phyloP scores from a whole-genome alignment of 2,329 filamentous ascomycete genomes.

The Trichoderma breve region DNA sequence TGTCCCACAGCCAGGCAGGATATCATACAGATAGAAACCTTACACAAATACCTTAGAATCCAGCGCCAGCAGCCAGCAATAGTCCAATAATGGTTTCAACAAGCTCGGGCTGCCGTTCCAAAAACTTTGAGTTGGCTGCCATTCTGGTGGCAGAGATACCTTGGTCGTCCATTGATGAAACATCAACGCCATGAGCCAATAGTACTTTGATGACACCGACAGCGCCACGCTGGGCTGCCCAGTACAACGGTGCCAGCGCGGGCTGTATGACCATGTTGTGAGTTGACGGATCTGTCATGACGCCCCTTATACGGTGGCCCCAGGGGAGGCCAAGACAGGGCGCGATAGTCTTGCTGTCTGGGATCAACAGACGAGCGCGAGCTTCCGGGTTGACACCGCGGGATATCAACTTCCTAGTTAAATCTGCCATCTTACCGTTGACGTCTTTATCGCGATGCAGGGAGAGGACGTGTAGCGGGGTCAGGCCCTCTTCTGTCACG shows the following conservation, averaged over 20 bases:
- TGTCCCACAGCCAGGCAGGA: background rate
- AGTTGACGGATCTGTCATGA: background rate
- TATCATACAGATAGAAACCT: background rate
- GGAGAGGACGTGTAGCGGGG: conserved; percentile 27
- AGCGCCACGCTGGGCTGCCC: conserved; percentile 10
- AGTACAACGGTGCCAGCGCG: conserved; percentile 6
- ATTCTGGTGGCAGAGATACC: background rate
- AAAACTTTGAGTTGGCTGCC: background rate
- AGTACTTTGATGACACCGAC: background rate
- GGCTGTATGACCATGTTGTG: background rate
- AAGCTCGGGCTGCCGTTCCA: background rate
- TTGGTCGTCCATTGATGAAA: background rate
- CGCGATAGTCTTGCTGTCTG: background rate
- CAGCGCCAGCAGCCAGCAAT: background rate
- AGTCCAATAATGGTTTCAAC: background rate
- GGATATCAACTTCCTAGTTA: conserved; percentile 20
- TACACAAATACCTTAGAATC: background rate
- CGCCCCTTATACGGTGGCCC: background rate
- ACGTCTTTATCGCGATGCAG: conserved; percentile 9
- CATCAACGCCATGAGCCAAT: conserved; percentile 15
- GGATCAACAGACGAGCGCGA: conserved; percentile 15
- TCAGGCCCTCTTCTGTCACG: conserved; percentile 29
- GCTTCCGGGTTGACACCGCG: conserved; percentile 17
- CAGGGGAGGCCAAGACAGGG: background rate
- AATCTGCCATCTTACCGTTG: background rate